Conservation (phyloP, 169 alveolate genomes). For the Condylostoma magnum region DNA sequence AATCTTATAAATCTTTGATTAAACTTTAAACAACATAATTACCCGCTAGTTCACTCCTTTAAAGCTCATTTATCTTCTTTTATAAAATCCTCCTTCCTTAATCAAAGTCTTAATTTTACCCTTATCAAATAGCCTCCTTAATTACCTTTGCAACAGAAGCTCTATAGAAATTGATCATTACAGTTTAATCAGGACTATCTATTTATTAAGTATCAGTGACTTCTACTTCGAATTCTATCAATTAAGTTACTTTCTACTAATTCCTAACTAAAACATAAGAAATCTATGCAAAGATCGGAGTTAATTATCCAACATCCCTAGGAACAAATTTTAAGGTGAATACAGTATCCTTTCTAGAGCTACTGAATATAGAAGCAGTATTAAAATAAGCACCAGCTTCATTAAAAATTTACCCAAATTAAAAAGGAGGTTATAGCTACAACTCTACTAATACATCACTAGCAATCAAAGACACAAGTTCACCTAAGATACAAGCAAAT, state of each 20-base stretch:
- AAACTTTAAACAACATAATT: not conserved
- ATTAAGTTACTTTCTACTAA: not conserved
- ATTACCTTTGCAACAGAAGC: too few species aligned
- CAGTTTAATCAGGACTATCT: not conserved
- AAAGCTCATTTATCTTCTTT: not conserved
- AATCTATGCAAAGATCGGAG: not conserved
- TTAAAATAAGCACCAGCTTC: not conserved
- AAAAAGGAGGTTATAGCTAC: slow-evolving; percentile 5
- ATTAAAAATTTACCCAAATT: not conserved
- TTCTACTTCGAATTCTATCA: not conserved
- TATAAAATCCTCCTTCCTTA: not conserved
- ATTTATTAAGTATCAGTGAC: not conserved
- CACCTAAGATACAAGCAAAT: slow-evolving; percentile 25
- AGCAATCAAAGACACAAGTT: slow-evolving; percentile 21
- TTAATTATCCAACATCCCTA: not conserved
- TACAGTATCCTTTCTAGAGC: not conserved
- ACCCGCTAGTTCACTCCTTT: not conserved
- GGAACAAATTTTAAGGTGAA: not conserved
- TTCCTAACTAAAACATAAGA: not conserved
- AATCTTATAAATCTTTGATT: slow-evolving; percentile 12
- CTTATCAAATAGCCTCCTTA: not conserved
- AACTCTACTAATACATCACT: not conserved
- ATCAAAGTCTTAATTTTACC: not conserved
- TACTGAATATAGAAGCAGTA: not conserved
- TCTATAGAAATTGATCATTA: not conserved